Base-by-base conservation (phyloP, 1,284 basidiomycete genomes). In the Fomitopsis betulina region DNA sequence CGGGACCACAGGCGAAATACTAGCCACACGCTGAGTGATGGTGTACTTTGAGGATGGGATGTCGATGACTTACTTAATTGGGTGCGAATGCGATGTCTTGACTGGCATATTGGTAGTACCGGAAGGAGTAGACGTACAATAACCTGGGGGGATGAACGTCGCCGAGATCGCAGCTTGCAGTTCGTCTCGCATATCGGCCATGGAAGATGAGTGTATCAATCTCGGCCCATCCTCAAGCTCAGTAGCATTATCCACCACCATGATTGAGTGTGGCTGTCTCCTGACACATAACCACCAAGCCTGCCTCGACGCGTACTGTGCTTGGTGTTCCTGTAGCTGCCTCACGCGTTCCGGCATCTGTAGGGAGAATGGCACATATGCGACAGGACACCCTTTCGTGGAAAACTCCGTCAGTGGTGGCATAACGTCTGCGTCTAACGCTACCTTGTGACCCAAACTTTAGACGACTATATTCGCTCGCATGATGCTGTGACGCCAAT, bases 1-100 rank as follows among this genome's bases (percentile, higher is more conserved):
- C 1, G 88, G 86, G 65, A 91, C 81, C 9, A 91, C 79, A 53
- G 75, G 71, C 2, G 89, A 90, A 54, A 90, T 79, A 59, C 87
- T 5, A 60, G 19, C 17, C 9, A 35, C 4, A 19, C 13, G 8
- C 19, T 37, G 2, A 33, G 33, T 15, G 2, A 51, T 5, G n/a
- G 8, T 30, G 6, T 5, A 32, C 10, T 23, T 5, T 17, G 30
- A 10, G 3, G 15, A 32, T 33, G 47, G 15, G 3, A 10, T 10
- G 9, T 42, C 39, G 17, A 33, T 25, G 27, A 67, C 81, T 64
- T 67, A 93, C 90, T 93, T 91, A 69, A 95, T 90, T 2, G 93
- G 93, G 72, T 95, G 92, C 0, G 89, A 84, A 51, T 84, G 78
- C 1, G 91, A 93, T 0, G 93, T 95, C 68, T 93, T 93, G 60